Percentiles rank a stretch among this genome's conserved stretches.
Conservation (phyloP, 1,284 basidiomycete species). For the Fistulina hepatica region DNA sequence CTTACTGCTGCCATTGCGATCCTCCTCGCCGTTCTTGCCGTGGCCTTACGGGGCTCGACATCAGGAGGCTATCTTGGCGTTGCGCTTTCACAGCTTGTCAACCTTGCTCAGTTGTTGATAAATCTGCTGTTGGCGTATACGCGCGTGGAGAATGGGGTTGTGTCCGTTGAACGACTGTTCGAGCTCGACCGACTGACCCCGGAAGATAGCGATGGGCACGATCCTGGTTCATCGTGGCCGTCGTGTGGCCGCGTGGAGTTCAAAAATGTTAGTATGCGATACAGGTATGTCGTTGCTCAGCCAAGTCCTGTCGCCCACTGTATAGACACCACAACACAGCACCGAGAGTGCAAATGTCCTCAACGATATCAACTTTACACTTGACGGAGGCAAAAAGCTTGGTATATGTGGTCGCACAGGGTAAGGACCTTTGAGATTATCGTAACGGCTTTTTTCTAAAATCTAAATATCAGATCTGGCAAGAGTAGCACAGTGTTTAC, state of each 20-base stretch:
- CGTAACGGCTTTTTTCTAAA: not conserved
- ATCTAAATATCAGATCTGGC: constrained; percentile 5
- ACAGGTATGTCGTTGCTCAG: constrained; percentile 9
- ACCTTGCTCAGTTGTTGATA: constrained; percentile 8
- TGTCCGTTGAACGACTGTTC: constrained; percentile 23
- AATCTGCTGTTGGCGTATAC: constrained; percentile 19
- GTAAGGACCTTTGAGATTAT: constrained; percentile 8
- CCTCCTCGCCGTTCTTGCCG: constrained; percentile 14
- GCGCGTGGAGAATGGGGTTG: constrained; percentile 23
- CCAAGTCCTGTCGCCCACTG: too few relatives aligned
- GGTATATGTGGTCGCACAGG: constrained; percentile 15
- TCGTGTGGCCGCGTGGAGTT: constrained; percentile 22
- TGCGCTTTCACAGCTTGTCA: constrained; percentile 16
- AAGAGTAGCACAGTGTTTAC: constrained; percentile 11
- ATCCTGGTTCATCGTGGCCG: constrained; percentile 4
- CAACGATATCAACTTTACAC: constrained; percentile 17
- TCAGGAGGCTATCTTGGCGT: constrained; percentile 21
- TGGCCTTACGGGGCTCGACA: constrained; percentile 17
- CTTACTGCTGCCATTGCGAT: constrained; percentile 17
- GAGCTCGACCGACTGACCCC: constrained; percentile 16
- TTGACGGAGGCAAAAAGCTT: constrained; percentile 12
- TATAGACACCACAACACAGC: too few relatives aligned
- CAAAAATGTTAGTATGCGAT: constrained; percentile 21
- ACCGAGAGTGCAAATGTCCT: constrained; percentile 24
- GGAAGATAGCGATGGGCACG: not conserved